These are phyloP conservation scores for Aspergillus sp. DNA, from an alignment of 2,329 filamentous ascomycete genomes.

Conservation along the genomic window DNA sequence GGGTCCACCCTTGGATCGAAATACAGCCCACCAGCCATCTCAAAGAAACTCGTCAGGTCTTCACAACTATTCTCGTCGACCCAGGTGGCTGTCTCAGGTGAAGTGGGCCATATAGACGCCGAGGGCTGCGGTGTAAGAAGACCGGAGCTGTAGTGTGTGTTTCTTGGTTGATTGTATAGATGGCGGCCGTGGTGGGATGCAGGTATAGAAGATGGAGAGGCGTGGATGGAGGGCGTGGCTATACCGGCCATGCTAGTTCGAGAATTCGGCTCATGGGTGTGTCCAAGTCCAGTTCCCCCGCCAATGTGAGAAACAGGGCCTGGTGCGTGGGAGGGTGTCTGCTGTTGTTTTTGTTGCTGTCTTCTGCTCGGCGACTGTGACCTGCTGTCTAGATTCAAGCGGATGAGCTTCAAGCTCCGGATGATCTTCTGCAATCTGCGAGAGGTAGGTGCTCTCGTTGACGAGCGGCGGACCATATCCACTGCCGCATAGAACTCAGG, in stretches of 20 bases:
- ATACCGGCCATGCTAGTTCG: background rate
- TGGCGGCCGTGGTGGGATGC: background rate
- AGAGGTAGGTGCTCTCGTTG: slow-evolving; percentile 55
- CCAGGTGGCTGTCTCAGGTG: slow-evolving; percentile 6
- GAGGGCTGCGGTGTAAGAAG: slow-evolving; percentile 17
- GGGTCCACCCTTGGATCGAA: slow-evolving; percentile 23
- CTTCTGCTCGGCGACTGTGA: background rate
- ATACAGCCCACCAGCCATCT: slow-evolving; percentile 54
- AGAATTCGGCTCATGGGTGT: too few relatives aligned
- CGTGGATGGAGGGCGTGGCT: background rate
- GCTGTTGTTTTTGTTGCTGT: background rate
- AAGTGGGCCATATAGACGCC: slow-evolving; percentile 17
- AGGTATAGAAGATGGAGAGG: background rate
- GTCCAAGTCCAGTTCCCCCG: background rate
- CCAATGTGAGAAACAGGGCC: background rate
- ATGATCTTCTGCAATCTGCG: slow-evolving; percentile 61
- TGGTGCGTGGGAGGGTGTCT: background rate
- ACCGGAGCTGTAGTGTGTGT: slow-evolving; percentile 9
- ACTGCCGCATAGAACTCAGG: slow-evolving; percentile 56
- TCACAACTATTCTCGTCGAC: slow-evolving; percentile 33
- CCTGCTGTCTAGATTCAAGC: slow-evolving; percentile 46
- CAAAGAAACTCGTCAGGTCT: slow-evolving; percentile 61
- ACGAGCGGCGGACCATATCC: slow-evolving; percentile 59
- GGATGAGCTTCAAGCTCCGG: slow-evolving; percentile 57
- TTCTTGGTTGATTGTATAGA: background rate